Evolutionary conservation across 257 asterid species (phyloP), one percentile per base, ranked within the genome.

Genomic region (Echium plantagineum): DNA sequence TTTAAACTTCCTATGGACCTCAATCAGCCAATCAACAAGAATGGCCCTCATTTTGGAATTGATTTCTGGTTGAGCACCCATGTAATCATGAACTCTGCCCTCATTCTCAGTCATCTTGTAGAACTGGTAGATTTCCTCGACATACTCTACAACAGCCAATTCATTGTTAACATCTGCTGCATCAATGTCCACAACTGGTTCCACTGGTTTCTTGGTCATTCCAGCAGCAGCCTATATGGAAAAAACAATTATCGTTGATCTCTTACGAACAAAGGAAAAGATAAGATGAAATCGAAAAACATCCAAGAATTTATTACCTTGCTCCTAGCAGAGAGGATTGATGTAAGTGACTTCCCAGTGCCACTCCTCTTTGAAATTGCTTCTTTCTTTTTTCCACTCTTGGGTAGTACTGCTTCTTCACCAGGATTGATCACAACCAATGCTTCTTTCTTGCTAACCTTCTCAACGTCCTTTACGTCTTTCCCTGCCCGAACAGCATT

Each of bases 1-100:
- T 26, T 84, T 86, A 55, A 89, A 89, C 63, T 83, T 86, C 72
- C 47, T 79, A 79, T 89, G 95, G 19, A 80, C 94, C 67, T 86
- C 95, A 15, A 86, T 62, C 79, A 89, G 52, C 97, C 97, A 89
- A 64, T 89, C 95, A 31, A 89, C 86, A 12, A 89, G 88, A 67
- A 82, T 79, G 21, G 79, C 83, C 70, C 97, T 81, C 90, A 89
- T 85, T 61, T 83, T 89, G 10, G 66, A 62, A 75, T 75, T 89
- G 69, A 89, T 79, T 9, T 84, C 84, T 6, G 81, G 83, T 72
- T 89, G 97, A 15, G 83, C 64, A 18, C 58, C 74, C 85, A 89
- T 84, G 83, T 84, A 86, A 58, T 86, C 83, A 1, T 70, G 18
- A 26, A 85, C 83, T 55, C 63, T 71, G 17, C 69, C 67, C 4